Percentiles rank a stretch among this genome's conserved stretches.
Conservation (phyloP, 2,329 filamentous ascomycete genomes). For the Tetracladium maxilliforme region DNA sequence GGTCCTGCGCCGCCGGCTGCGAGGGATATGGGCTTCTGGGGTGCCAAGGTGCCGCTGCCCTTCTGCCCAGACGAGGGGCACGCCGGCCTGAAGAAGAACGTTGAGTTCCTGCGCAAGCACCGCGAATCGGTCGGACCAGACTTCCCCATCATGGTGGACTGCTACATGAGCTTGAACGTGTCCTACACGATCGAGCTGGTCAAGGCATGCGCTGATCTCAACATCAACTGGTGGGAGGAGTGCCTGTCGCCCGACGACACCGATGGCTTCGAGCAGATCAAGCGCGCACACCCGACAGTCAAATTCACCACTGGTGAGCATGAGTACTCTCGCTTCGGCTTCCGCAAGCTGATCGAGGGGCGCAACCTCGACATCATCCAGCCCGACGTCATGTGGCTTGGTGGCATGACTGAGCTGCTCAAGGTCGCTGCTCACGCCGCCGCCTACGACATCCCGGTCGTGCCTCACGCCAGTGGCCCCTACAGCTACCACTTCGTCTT, state of each 20-base stretch:
- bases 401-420: conserved; percentile 80
- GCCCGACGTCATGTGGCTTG: conserved; percentile 96
- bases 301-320: conserved; percentile 96
- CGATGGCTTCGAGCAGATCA: conserved; percentile 79
- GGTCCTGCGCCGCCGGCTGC: conserved; percentile 72
- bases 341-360: conserved; percentile 84
- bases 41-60: conserved; percentile 78
- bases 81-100: conserved; percentile 71
- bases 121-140: conserved; percentile 74
- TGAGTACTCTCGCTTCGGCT: conserved; percentile 87
- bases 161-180: conserved; percentile 93
- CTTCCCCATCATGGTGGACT: conserved; percentile 89
- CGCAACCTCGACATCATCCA: conserved; percentile 90
- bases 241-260: conserved; percentile 83
- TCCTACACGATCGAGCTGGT: conserved; percentile 85
- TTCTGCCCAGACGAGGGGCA: conserved; percentile 82
- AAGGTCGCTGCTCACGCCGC: conserved; percentile 80
- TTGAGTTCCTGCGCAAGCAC: conserved; percentile 77
- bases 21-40: conserved; percentile 77
- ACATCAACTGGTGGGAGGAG: conserved; percentile 98
- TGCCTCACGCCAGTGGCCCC: conserved; percentile 85
- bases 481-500: conserved; percentile 96
- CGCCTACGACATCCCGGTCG: conserved; percentile 87
- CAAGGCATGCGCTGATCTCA: conserved; percentile 65
- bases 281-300: conserved; percentile 75